phyloP scores from a whole-genome alignment of 139 green algal genomes.

The Parachlorella kessleri region DNA sequence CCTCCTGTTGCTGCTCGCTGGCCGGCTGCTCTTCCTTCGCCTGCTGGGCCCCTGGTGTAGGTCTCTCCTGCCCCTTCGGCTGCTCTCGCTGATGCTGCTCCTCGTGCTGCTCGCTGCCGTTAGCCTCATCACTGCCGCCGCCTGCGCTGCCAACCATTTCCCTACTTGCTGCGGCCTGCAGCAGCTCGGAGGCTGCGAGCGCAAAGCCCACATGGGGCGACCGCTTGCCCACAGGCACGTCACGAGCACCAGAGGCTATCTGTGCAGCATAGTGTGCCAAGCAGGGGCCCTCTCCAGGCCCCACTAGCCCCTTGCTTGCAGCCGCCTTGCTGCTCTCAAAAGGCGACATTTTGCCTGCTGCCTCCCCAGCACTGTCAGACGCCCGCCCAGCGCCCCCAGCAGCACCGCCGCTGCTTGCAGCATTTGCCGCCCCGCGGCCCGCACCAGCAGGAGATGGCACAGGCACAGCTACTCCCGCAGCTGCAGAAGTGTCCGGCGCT shows the following conservation, averaged over 20 bases:
- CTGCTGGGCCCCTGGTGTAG: background rate
- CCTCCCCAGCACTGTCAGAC: too few species aligned
- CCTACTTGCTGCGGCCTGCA: too few species aligned
- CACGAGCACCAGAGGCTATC: background rate
- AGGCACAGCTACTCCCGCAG: too few species aligned
- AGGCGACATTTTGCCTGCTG: too few species aligned
- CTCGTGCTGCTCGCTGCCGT: background rate
- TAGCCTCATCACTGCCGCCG: background rate
- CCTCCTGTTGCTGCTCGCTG: background rate
- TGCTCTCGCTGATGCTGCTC: background rate
- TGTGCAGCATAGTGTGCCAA: background rate
- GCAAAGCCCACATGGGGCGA: constrained; percentile 25
- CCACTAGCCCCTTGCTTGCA: too few species aligned
- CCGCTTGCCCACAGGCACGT: constrained; percentile 10
- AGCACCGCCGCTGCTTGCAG: too few species aligned
- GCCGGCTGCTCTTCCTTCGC: background rate
- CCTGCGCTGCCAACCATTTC: background rate
- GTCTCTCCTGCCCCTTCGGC: background rate
- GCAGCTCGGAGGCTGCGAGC: constrained; percentile 18
- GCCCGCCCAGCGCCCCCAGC: background rate
- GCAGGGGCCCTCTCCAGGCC: too few species aligned
- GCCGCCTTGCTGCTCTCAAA: too few species aligned
- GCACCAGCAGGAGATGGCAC: constrained; percentile 24
- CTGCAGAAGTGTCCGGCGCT: too few species aligned
- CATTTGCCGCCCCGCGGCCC: background rate